Evolutionary conservation across 2,329 filamentous ascomycete genomes (phyloP), one percentile per base, ranked within the genome.

Genomic region (Xylaria sp.): DNA sequence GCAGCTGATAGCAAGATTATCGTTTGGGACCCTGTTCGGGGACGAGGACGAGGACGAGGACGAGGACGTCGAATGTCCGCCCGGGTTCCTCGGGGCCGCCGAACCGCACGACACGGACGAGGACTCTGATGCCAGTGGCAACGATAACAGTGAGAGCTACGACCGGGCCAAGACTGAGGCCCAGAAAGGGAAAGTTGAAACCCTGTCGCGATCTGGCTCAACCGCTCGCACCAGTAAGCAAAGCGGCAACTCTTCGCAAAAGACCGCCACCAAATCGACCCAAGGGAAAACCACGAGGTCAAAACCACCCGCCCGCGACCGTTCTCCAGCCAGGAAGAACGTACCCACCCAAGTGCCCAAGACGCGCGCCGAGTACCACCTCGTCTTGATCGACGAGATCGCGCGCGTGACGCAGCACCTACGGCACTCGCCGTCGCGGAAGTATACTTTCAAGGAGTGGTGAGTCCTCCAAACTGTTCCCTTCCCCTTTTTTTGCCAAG

Each of bases 331-430:
- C 11, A 57, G 57, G 8, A 64, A 71, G 1, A 63, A 69, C 6
- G 63, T 81, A 2, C 79, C 79, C 0, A 63, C 63, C 0, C 73
- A 77, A 44, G 39, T 66, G 1, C 66, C 67, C 8, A 62, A 81
- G 13, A 76, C 77, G 4, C 69, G 76, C 9, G 68, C 76, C 7
- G 76, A 84, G 16, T 82, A 87, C 29, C 81, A 83, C 43, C 78
- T 87, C 34, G 75, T 92, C 4, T 85, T 96, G 8, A 84, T 90
- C 2, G 79, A 85, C 29, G 87, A 89, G 59, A 94, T 96, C 51
- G 78, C 83, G 13, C 78, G 76, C 21, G 83, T 90, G 1, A 84
- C 85, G 1, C 76, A 82, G 44, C 84, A 94, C 66, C 74, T 89
- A 29, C 80, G 82, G 17, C 71, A 76, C 41, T 71, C 78, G 4